Conservation (phyloP, 148 eudicot species). For the Simmondsia chinensis region DNA sequence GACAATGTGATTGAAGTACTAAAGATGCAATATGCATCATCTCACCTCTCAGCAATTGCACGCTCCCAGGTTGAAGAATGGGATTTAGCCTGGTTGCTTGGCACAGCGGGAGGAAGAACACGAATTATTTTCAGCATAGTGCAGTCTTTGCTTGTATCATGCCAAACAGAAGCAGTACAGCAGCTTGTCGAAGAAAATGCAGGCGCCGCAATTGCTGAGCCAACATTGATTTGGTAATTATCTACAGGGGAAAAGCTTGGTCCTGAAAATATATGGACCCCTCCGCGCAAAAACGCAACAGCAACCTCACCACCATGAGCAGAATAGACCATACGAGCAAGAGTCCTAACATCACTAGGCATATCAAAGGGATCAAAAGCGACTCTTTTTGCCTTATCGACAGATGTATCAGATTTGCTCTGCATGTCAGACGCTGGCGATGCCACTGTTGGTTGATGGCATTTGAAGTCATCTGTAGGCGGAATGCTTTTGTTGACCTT, state of each 20-base stretch:
- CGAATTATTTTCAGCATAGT: constrained; percentile 83
- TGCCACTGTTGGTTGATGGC: constrained; percentile 23
- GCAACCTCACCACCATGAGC: constrained; percentile 99
- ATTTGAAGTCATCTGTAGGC: constrained; percentile 57
- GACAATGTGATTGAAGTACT: background rate
- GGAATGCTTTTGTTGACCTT: constrained; percentile 87
- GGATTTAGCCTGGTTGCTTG: constrained; percentile 64
- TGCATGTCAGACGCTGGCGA: constrained; percentile 27
- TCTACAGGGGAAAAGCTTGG: constrained; percentile 73
- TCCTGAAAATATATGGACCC: constrained; percentile 86
- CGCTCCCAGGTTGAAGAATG: constrained; percentile 90
- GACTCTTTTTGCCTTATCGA: constrained; percentile 52
- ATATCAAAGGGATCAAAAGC: constrained; percentile 94
- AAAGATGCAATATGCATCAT: background rate
- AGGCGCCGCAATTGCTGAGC: constrained; percentile 94
- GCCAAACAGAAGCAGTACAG: constrained; percentile 98
- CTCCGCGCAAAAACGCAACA: constrained; percentile 88
- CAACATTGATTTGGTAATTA: constrained; percentile 81
- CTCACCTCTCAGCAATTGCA: constrained; percentile 96
- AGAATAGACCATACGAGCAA: constrained; percentile 86
- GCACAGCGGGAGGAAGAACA: constrained; percentile 85
- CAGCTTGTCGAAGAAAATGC: constrained; percentile 98
- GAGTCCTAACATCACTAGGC: constrained; percentile 95
- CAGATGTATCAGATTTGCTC: constrained; percentile 36
- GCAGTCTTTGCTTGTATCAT: constrained; percentile 63